phyloP scores from a whole-genome alignment of 1,284 basidiomycete species.

The Psilocybe mexicana region DNA sequence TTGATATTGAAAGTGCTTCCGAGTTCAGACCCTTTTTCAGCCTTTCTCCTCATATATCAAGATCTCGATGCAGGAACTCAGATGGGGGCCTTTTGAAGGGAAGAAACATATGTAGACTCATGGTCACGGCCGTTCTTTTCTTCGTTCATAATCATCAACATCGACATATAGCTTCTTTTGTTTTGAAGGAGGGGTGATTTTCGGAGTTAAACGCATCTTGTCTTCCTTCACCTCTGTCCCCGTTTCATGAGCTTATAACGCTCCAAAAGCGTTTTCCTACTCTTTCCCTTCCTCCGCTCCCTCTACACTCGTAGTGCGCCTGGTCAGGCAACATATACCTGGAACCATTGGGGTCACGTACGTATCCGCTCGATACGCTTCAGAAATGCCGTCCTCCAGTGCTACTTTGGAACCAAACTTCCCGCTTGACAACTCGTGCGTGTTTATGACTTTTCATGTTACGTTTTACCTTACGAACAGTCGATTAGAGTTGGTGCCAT shows the following conservation, averaged over 20 bases:
- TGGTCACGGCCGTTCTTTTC: no score
- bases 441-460: background rate
- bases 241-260: background rate
- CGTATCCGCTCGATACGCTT: no score
- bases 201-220: background rate
- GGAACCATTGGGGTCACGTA: no score
- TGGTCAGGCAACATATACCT: no score
- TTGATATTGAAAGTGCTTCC: background rate
- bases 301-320: background rate
- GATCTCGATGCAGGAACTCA: slow-evolving; percentile 2
- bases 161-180: no score
- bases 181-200: background rate
- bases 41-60: background rate
- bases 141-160: no score
- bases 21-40: background rate
- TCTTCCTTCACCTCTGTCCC: background rate
- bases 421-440: slow-evolving; percentile 33
- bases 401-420: slow-evolving; percentile 13
- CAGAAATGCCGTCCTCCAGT: background rate
- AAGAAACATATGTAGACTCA: no score
- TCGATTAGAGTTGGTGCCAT: slow-evolving; percentile 38
- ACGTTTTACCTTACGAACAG: background rate
- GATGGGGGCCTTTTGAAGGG: no score
- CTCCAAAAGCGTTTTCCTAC: background rate
- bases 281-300: background rate